Percentiles rank a stretch among this genome's conserved stretches.
Evolutionary conservation across 2,329 filamentous ascomycete genomes (phyloP).

Genomic region (Teratosphaeriaceae sp.): DNA sequence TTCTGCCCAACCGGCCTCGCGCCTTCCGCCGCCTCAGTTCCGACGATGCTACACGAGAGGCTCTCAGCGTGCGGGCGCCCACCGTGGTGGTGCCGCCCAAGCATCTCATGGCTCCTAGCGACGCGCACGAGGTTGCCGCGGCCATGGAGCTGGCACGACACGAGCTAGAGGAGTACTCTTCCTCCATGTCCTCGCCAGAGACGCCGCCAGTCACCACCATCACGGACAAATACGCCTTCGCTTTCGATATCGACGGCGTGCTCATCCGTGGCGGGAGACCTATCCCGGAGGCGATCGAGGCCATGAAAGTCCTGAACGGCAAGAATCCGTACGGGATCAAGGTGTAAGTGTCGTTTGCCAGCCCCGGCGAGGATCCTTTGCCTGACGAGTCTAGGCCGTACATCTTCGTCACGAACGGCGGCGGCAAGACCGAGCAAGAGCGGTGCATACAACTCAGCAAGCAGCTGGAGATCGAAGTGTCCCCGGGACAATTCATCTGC

Average conservation of each 20-base stretch:
- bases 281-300: conserved; percentile 82
- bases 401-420: conserved; percentile 93
- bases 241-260: conserved; percentile 83
- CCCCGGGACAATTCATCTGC: conserved; percentile 69
- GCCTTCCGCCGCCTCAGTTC: conserved; percentile 47
- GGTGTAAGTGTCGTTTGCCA: too few relatives aligned
- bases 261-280: conserved; percentile 75
- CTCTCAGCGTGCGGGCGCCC: conserved; percentile 42
- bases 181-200: conserved; percentile 27
- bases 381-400: too few relatives aligned
- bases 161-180: conserved; percentile 41
- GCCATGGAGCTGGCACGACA: conserved; percentile 49
- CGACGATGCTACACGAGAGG: conserved; percentile 42
- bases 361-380: too few relatives aligned
- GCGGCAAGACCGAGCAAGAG: conserved; percentile 72
- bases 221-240: conserved; percentile 51
- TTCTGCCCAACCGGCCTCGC: conserved; percentile 22
- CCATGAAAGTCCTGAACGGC: conserved; percentile 86
- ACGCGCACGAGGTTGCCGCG: conserved; percentile 48
- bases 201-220: conserved; percentile 39
- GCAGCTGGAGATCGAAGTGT: conserved; percentile 58
- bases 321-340: conserved; percentile 79
- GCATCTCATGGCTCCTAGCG: conserved; percentile 48
- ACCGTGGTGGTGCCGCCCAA: conserved; percentile 53
- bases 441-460: conserved; percentile 63